Conservation (phyloP, 192 early-diverging fungal genomes). For the Phlyctochytrium bullatum region DNA sequence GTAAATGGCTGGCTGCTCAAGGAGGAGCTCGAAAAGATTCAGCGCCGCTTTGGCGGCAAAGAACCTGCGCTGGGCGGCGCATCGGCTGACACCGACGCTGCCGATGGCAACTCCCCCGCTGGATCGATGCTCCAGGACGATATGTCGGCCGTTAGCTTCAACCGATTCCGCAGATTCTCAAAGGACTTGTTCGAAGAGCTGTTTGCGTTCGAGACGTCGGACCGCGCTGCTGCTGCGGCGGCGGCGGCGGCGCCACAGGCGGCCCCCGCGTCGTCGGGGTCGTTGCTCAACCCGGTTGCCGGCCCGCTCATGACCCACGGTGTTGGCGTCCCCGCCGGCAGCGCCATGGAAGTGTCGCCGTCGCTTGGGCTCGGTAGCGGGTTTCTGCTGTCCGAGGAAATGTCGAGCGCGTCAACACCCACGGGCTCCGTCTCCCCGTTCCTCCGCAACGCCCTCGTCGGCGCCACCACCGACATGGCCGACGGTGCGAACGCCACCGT, state of each 20-base stretch:
- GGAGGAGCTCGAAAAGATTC: no score
- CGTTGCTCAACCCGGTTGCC: neutral
- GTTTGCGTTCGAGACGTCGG: neutral
- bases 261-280: neutral
- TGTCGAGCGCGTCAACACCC: neutral
- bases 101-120: no score
- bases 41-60: no score
- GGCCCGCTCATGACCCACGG: no score
- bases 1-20: no score
- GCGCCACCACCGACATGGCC: neutral
- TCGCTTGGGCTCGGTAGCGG: neutral
- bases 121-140: no score
- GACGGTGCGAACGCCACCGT: neutral
- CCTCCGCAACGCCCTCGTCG: neutral
- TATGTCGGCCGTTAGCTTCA: neutral
- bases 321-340: no score
- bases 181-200: neutral
- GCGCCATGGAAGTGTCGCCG: neutral
- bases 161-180: neutral
- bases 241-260: neutral
- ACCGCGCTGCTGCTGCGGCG: neutral
- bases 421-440: neutral
- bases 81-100: no score
- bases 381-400: neutral
- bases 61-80: no score